Evolutionary conservation across 306 rosid genomes (phyloP).

Genomic region (Cucumis cinereus): DNA sequence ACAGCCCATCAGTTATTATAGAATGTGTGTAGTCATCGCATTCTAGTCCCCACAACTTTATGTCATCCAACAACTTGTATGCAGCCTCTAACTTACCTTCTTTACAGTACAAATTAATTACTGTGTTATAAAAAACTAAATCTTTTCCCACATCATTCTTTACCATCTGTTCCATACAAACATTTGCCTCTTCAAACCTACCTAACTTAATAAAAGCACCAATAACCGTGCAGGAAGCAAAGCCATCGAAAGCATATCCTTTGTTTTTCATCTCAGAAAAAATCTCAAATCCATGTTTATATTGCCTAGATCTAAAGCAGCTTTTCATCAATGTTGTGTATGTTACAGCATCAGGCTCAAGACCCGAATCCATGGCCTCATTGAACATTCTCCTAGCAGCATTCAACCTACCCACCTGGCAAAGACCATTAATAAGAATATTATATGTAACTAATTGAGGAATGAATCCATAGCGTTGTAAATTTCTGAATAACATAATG

Average conservation of each 20-base stretch:
- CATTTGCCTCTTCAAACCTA: slow-evolving; percentile 42
- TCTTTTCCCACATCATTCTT: slow-evolving; percentile 43
- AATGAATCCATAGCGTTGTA: slow-evolving; percentile 40
- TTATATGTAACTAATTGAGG: slow-evolving; percentile 57
- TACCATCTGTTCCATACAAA: slow-evolving; percentile 30
- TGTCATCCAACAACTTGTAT: slow-evolving; percentile 37
- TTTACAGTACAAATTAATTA: slow-evolving; percentile 43
- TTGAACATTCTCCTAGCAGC: slow-evolving; percentile 33
- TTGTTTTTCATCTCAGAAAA: slow-evolving; percentile 44
- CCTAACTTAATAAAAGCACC: slow-evolving; percentile 57
- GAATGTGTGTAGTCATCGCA: slow-evolving; percentile 64
- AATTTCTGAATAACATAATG: slow-evolving; percentile 43
- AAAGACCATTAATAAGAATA: slow-evolving; percentile 55
- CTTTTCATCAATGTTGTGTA: slow-evolving; percentile 56
- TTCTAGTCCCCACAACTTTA: slow-evolving; percentile 40
- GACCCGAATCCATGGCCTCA: slow-evolving; percentile 45
- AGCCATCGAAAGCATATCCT: slow-evolving; percentile 61
- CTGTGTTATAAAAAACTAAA: slow-evolving; percentile 51
- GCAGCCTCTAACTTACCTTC: slow-evolving; percentile 59
- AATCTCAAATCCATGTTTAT: slow-evolving; percentile 49
- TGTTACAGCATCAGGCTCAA: slow-evolving; percentile 46
- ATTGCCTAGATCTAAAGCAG: slow-evolving; percentile 39
- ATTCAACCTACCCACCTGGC: slow-evolving; percentile 37
- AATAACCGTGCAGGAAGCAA: slow-evolving; percentile 56
- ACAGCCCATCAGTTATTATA: slow-evolving; percentile 49